phyloP scores from a whole-genome alignment of 2,329 filamentous ascomycete genomes.

The Colletotrichum coccodes region DNA sequence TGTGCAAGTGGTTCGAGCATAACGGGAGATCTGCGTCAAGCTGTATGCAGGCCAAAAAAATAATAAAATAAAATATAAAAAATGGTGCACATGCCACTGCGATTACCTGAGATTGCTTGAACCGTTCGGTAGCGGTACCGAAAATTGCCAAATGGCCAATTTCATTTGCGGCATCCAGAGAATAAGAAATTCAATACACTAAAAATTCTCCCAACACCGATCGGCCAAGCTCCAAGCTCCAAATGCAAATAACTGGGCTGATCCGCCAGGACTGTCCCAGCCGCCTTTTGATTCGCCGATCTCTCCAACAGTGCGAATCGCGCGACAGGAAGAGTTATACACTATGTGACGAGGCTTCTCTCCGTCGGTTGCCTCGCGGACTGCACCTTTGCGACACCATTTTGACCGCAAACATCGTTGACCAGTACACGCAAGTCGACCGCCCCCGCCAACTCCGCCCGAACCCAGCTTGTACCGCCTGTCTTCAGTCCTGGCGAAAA shows the following conservation, averaged over 20 bases:
- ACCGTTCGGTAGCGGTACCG: not conserved
- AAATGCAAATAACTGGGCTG: constrained; percentile 1
- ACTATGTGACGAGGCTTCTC: constrained; percentile 31
- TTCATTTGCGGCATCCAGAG: not conserved
- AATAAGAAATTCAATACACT: not conserved
- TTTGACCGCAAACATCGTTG: constrained; percentile 12
- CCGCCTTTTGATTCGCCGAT: constrained; percentile 1
- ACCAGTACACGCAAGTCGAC: not conserved
- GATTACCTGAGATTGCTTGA: not conserved
- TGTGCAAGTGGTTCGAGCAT: constrained; percentile 1
- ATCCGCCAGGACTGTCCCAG: not conserved
- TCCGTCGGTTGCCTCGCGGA: constrained; percentile 3
- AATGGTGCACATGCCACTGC: not conserved
- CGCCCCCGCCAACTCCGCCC: not conserved
- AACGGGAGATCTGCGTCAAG: constrained; percentile 10
- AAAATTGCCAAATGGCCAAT: not conserved
- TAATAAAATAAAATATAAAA: too few species aligned
- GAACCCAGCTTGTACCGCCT: not conserved
- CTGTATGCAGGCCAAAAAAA: not conserved
- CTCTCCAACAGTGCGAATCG: not conserved
- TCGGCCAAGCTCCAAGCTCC: constrained; percentile 12
- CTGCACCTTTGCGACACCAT: not conserved
- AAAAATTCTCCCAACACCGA: not conserved
- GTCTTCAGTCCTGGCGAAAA: not conserved
- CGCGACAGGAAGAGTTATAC: not conserved